A percentile compares a stretch with the other conserved stretches of the same genome.
Conservation (phyloP, 495 filamentous ascomycete genomes). For the Saxophila tyrrhenica region DNA sequence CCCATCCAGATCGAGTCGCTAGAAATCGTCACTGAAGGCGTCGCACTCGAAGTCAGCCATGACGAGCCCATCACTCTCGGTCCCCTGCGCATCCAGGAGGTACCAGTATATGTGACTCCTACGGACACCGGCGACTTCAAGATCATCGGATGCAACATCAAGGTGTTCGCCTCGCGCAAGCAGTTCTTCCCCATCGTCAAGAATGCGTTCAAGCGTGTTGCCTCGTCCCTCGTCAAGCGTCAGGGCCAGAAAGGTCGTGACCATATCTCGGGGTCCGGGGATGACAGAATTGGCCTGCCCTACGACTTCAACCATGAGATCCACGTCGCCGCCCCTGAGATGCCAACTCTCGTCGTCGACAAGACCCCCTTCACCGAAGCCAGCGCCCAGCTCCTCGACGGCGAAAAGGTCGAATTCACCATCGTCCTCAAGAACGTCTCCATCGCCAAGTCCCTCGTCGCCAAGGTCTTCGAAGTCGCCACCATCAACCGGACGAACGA, state of each 20-base stretch:
- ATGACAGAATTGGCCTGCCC: too few species aligned
- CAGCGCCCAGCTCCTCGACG: constrained; percentile 53
- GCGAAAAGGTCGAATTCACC: neutral
- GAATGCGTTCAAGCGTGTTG: constrained; percentile 60
- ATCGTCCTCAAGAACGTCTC: constrained; percentile 2
- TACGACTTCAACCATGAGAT: too few species aligned
- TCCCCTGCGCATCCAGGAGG: constrained; percentile 67
- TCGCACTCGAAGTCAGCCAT: constrained; percentile 52
- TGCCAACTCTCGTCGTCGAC: constrained; percentile 65
- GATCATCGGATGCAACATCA: constrained; percentile 68
- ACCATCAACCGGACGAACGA: neutral
- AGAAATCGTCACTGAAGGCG: constrained; percentile 58
- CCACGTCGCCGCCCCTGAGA: too few species aligned
- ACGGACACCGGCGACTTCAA: constrained; percentile 52
- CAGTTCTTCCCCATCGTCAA: constrained; percentile 74
- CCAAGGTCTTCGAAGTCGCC: constrained; percentile 2
- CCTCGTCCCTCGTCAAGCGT: constrained; percentile 60
- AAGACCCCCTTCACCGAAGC: constrained; percentile 70
- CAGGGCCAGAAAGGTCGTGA: constrained; percentile 1
- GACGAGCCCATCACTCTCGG: constrained; percentile 60
- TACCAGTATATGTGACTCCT: constrained; percentile 60
- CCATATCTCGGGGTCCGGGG: too few species aligned
- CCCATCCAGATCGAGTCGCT: constrained; percentile 80
- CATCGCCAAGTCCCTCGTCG: neutral
- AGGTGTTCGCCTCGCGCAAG: constrained; percentile 68